phyloP scores from a whole-genome alignment of 495 filamentous ascomycete species.

The Aspergillus avenaceus region DNA sequence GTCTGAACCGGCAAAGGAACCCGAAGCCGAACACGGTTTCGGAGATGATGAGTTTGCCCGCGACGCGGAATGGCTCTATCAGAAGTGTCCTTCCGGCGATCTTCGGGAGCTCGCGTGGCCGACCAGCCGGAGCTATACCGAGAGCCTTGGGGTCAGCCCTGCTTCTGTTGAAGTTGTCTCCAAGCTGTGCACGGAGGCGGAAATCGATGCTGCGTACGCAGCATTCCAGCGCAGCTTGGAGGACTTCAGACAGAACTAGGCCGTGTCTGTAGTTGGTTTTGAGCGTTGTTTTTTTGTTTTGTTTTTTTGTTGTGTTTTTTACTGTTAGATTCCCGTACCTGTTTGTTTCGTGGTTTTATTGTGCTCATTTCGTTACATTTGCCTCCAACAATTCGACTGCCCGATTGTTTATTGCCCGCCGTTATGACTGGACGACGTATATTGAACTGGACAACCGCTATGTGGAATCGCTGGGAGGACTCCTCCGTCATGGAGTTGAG shows the following conservation, averaged over 20 bases:
- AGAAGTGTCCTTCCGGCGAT: conserved; percentile 25
- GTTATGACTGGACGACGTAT: too few relatives aligned
- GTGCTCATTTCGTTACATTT: neutral
- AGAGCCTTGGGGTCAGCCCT: conserved; percentile 10
- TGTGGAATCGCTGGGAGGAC: too few relatives aligned
- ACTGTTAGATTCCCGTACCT: neutral
- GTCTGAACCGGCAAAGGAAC: neutral
- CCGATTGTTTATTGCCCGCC: too few relatives aligned
- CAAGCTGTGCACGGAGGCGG: conserved; percentile 12
- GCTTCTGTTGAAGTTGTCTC: conserved; percentile 6
- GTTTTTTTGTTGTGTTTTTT: neutral
- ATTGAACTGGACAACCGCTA: too few relatives aligned
- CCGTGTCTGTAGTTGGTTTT: too few relatives aligned
- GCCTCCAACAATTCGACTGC: neutral
- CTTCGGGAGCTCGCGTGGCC: conserved; percentile 22
- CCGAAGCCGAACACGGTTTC: conserved; percentile 18
- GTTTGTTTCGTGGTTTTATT: neutral
- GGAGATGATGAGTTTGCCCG: conserved; percentile 24
- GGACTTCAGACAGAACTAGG: conserved; percentile 15
- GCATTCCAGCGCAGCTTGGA: conserved; percentile 12
- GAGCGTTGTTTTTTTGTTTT: neutral
- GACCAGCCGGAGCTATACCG: conserved; percentile 5
- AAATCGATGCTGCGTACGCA: conserved; percentile 10
- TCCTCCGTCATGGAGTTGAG: neutral
- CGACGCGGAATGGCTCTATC: conserved; percentile 25